Percentiles rank a stretch among this genome's conserved stretches.
These are phyloP conservation scores for Vitis cinerea DNA, from an alignment of 164 flowering plant species.

Conservation along the genomic window DNA sequence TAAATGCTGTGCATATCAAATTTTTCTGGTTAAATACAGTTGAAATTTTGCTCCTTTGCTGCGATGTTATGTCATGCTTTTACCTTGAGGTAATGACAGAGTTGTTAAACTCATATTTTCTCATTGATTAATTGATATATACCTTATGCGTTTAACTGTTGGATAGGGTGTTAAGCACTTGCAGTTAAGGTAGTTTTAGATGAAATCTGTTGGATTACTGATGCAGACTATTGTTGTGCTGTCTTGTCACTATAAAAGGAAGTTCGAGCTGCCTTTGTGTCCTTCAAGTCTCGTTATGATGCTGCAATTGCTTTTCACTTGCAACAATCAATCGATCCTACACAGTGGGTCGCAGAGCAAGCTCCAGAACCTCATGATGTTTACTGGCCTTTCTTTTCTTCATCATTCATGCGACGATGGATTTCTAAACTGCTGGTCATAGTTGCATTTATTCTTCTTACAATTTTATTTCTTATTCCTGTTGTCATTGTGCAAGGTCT, in stretches of 20 bases:
- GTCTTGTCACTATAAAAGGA: conserved; percentile 46
- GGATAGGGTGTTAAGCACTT: not conserved
- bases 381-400: conserved; percentile 89
- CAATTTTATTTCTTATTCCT: conserved; percentile 75
- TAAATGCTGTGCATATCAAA: not conserved
- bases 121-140: not conserved
- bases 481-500: conserved; percentile 90
- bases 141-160: not conserved
- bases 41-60: not conserved
- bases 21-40: not conserved
- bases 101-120: not conserved
- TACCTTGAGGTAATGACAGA: not conserved
- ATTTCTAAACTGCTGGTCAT: conserved; percentile 62
- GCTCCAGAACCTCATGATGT: conserved; percentile 94
- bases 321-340: conserved; percentile 73
- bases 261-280: conserved; percentile 84
- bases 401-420: conserved; percentile 73
- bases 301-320: conserved; percentile 70
- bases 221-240: conserved; percentile 7
- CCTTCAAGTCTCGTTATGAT: conserved; percentile 77
- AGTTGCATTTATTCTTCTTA: conserved; percentile 52
- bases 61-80: not conserved
- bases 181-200: not conserved
- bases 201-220: not conserved
- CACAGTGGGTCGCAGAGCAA: conserved; percentile 73